These are phyloP conservation scores for Cercospora sp. DNA, from an alignment of 2,329 filamentous ascomycete species.

Conservation along the genomic window DNA sequence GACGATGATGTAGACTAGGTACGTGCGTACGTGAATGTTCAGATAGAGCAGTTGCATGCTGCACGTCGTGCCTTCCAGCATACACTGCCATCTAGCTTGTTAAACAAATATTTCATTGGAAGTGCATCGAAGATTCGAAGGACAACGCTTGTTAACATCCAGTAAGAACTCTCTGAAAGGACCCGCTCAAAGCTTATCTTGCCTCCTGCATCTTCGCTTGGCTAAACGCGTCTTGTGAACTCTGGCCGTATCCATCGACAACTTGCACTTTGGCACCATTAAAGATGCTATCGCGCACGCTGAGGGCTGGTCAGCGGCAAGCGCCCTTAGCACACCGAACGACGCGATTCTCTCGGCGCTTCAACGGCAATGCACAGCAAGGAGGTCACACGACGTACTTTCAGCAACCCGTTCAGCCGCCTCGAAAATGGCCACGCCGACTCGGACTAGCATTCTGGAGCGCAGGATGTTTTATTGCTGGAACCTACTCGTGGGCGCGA, in stretches of 20 bases:
- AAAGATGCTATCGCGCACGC: slow-evolving; percentile 20
- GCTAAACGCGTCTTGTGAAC: background rate
- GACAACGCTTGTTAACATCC: background rate
- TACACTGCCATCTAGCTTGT: background rate
- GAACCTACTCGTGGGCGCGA: slow-evolving; percentile 24
- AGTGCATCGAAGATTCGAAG: background rate
- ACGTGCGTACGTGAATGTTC: background rate
- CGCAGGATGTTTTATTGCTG: slow-evolving; percentile 27
- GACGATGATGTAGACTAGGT: slow-evolving; percentile 23
- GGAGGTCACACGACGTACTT: slow-evolving; percentile 36
- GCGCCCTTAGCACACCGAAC: slow-evolving; percentile 5
- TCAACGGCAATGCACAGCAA: slow-evolving; percentile 26
- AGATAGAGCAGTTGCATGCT: no score
- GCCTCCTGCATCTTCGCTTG: background rate
- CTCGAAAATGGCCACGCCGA: slow-evolving; percentile 25
- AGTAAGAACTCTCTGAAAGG: background rate
- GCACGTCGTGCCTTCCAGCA: background rate
- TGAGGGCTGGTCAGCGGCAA: slow-evolving; percentile 13
- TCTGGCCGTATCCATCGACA: background rate
- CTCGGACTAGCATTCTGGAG: slow-evolving; percentile 28
- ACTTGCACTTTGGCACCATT: background rate
- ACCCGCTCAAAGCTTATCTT: background rate
- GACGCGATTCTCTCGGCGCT: slow-evolving; percentile 25
- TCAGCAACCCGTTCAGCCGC: slow-evolving; percentile 30
- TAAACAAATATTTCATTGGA: background rate